Evolutionary conservation across 352 stramenopile genomes (phyloP).

Genomic region (Thalassiosira exigua): DNA sequence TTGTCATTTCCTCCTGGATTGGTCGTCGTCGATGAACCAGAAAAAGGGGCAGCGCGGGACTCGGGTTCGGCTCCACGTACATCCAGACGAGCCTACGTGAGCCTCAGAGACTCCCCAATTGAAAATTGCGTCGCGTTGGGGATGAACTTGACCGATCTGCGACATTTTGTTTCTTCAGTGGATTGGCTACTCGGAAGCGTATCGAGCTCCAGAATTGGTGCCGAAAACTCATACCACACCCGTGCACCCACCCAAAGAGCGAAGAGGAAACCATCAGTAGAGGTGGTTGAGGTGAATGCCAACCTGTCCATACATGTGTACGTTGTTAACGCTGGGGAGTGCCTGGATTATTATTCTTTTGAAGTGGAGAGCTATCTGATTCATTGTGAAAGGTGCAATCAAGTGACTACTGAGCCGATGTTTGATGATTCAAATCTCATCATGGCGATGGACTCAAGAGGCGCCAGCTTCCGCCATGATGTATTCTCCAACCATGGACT

Average conservation of each 20-base stretch:
- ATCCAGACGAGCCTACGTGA: constrained; percentile 18
- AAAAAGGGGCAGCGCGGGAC: background rate
- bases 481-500: too few species aligned
- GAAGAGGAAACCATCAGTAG: constrained; percentile 39
- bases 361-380: constrained; percentile 15
- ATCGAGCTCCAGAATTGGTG: too few species aligned
- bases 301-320: constrained; percentile 19
- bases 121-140: constrained; percentile 32
- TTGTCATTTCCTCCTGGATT: constrained; percentile 43
- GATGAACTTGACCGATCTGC: constrained; percentile 36
- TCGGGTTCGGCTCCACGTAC: too few species aligned
- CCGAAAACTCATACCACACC: constrained; percentile 9
- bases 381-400: constrained; percentile 12
- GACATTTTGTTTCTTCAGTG: constrained; percentile 26
- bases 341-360: constrained; percentile 27
- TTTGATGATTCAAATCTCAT: constrained; percentile 4
- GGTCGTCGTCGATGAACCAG: constrained; percentile 16
- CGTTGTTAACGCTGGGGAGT: background rate
- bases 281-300: constrained; percentile 42
- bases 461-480: constrained; percentile 24
- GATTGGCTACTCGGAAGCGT: constrained; percentile 39
- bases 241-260: background rate
- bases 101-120: constrained; percentile 9
- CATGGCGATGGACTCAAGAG: background rate
- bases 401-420: too few species aligned